A percentile compares a stretch with the other conserved stretches of the same genome.
Evolutionary conservation across 2,329 filamentous ascomycete genomes (phyloP).

Genomic region (Thielaviopsis ethacetica): DNA sequence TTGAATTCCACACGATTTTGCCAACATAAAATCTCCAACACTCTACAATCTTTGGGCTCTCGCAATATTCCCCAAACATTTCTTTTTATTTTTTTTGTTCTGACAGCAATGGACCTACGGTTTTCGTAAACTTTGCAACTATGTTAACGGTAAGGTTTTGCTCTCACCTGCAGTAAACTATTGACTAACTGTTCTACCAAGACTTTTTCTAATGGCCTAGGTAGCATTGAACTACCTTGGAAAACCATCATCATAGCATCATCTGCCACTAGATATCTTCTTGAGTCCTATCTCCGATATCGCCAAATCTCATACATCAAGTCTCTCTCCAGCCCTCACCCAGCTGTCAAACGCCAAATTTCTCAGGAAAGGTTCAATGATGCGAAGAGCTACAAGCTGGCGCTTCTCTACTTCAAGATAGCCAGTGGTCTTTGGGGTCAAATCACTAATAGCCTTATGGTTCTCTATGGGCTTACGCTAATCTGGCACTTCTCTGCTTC

Average conservation of each 20-base stretch:
- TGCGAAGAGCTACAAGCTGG: slow-evolving; percentile 73
- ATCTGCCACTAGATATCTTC: background rate
- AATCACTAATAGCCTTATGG: slow-evolving; percentile 71
- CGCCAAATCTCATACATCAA: background rate
- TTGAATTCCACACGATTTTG: too few species aligned
- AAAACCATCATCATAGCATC: background rate
- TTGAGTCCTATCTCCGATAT: background rate
- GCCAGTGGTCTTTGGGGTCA: slow-evolving; percentile 68
- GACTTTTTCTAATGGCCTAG: background rate
- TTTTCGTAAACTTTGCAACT: slow-evolving; percentile 24
- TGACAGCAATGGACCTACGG: too few species aligned
- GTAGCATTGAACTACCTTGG: background rate
- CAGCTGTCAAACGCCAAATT: slow-evolving; percentile 76
- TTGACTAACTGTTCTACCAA: background rate
- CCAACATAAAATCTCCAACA: too few species aligned
- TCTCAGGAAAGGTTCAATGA: slow-evolving; percentile 85
- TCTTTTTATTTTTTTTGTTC: too few species aligned
- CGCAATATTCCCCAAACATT: too few species aligned
- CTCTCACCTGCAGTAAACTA: background rate
- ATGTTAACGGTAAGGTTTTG: background rate
- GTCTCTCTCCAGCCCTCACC: slow-evolving; percentile 53
- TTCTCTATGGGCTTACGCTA: slow-evolving; percentile 79
- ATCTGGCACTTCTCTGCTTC: slow-evolving; percentile 63
- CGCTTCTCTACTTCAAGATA: slow-evolving; percentile 82
- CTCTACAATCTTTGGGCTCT: too few species aligned